Conservation (phyloP, 2,329 filamentous ascomycete species). For the Beauveria sp. region DNA sequence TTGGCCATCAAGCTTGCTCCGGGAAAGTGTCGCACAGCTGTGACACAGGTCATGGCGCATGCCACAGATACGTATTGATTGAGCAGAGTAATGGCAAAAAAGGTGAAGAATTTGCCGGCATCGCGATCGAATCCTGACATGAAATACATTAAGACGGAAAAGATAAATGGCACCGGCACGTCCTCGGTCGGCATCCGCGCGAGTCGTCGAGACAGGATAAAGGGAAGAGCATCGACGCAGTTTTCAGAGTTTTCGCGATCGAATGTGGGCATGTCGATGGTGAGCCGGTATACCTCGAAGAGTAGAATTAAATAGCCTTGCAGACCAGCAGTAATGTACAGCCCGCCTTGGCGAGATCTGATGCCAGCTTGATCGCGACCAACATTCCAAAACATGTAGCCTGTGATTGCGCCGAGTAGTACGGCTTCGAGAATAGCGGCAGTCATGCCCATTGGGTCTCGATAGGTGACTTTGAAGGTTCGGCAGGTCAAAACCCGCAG, state of each 20-base stretch:
- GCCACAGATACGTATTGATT: conserved; percentile 69
- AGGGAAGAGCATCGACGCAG: conserved; percentile 61
- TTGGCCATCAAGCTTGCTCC: conserved; percentile 67
- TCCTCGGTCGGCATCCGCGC: conserved; percentile 65
- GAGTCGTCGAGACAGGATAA: conserved; percentile 60
- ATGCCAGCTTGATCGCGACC: conserved; percentile 62
- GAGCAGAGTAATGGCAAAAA: conserved; percentile 60
- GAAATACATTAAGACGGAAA: conserved; percentile 66
- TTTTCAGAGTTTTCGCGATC: conserved; percentile 69
- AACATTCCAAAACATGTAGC: conserved; percentile 64
- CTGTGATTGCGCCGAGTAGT: conserved; percentile 62
- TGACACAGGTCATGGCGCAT: conserved; percentile 61
- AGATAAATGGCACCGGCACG: conserved; percentile 63
- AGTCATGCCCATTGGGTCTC: conserved; percentile 70
- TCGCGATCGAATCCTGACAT: conserved; percentile 66
- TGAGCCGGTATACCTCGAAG: conserved; percentile 69
- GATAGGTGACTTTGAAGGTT: conserved; percentile 62
- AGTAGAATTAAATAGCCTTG: conserved; percentile 71
- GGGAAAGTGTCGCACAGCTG: conserved; percentile 58
- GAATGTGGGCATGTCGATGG: conserved; percentile 66
- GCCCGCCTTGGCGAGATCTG: conserved; percentile 61
- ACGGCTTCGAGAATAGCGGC: conserved; percentile 63
- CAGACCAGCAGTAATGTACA: conserved; percentile 64
- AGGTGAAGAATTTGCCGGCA: conserved; percentile 59
- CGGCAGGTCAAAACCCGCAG: conserved; percentile 58